Percentiles rank a stretch among this genome's conserved stretches.
Evolutionary conservation across 805 yeast species (phyloP).

Genomic region (Hanseniaspora vineae): DNA sequence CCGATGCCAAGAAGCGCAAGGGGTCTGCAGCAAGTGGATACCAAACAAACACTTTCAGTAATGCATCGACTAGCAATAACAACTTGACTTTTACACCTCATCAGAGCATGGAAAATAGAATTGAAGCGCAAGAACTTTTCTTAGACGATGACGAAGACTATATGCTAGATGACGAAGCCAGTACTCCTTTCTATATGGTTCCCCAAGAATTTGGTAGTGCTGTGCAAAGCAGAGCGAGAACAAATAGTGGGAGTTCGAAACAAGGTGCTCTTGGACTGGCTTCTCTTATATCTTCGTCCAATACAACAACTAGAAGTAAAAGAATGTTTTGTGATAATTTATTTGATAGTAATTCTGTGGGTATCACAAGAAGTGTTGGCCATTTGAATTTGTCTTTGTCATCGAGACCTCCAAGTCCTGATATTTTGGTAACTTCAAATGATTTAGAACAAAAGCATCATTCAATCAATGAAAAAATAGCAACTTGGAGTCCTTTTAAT

Average conservation of each 20-base stretch:
- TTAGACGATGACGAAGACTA: slow-evolving; percentile 1
- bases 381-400: slow-evolving; percentile 33
- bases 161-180: slow-evolving; percentile 1
- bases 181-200: slow-evolving; percentile 4
- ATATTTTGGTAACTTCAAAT: slow-evolving; percentile 2
- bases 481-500: slow-evolving; percentile 18
- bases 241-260: not conserved
- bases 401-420: slow-evolving; percentile 24
- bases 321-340: not conserved
- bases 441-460: slow-evolving; percentile 2
- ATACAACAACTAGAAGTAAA: not conserved
- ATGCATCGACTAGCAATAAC: not conserved
- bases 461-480: slow-evolving; percentile 10
- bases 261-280: too few species aligned
- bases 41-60: not conserved
- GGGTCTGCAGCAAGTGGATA: not conserved
- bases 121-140: not conserved
- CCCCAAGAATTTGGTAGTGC: slow-evolving; percentile 5
- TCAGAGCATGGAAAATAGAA: not conserved
- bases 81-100: slow-evolving; percentile 1
- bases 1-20: not conserved
- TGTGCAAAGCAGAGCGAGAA: not conserved
- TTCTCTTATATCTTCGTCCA: not conserved
- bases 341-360: slow-evolving; percentile 12
- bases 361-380: slow-evolving; percentile 40